A percentile compares a stretch with the other conserved stretches of the same genome.
phyloP scores from a whole-genome alignment of 2,329 filamentous ascomycete species.

The Colletotrichum godetiae region DNA sequence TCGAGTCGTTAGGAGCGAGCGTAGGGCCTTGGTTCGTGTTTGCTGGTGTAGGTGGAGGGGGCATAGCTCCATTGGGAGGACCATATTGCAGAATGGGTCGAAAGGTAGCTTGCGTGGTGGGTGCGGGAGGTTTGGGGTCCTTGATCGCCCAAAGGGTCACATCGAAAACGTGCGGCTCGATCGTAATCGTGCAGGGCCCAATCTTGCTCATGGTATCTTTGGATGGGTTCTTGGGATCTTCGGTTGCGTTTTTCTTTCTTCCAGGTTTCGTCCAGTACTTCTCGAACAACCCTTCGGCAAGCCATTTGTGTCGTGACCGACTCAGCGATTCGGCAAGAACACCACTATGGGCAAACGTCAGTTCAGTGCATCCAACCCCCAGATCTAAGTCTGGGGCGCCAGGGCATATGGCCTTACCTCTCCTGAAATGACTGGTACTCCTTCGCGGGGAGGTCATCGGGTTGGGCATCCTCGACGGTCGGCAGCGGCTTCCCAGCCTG shows the following conservation, averaged over 20 bases:
- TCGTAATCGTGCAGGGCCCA: constrained; percentile 78
- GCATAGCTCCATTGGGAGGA: constrained; percentile 72
- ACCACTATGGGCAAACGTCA: constrained; percentile 61
- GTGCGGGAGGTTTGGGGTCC: constrained; percentile 63
- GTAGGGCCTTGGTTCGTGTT: constrained; percentile 26
- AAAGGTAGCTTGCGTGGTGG: constrained; percentile 40
- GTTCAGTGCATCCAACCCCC: not conserved
- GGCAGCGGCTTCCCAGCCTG: constrained; percentile 76
- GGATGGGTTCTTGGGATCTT: constrained; percentile 74
- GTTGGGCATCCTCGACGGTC: constrained; percentile 75
- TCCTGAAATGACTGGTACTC: constrained; percentile 82
- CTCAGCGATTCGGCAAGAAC: constrained; percentile 79
- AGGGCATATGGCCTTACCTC: constrained; percentile 60
- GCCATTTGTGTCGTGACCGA: constrained; percentile 80
- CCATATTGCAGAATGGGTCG: constrained; percentile 75
- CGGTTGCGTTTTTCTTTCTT: constrained; percentile 74
- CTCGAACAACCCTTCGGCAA: constrained; percentile 78
- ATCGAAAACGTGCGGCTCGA: constrained; percentile 85
- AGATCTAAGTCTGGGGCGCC: not conserved
- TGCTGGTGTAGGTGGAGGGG: constrained; percentile 51
- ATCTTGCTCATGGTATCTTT: constrained; percentile 80
- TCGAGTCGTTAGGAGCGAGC: constrained; percentile 35
- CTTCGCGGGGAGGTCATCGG: constrained; percentile 68
- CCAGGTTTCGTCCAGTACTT: constrained; percentile 82
- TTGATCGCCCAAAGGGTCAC: constrained; percentile 80